Base-by-base conservation (phyloP, 2,329 filamentous ascomycete genomes). In the Penicillium fuscoglaucum region DNA sequence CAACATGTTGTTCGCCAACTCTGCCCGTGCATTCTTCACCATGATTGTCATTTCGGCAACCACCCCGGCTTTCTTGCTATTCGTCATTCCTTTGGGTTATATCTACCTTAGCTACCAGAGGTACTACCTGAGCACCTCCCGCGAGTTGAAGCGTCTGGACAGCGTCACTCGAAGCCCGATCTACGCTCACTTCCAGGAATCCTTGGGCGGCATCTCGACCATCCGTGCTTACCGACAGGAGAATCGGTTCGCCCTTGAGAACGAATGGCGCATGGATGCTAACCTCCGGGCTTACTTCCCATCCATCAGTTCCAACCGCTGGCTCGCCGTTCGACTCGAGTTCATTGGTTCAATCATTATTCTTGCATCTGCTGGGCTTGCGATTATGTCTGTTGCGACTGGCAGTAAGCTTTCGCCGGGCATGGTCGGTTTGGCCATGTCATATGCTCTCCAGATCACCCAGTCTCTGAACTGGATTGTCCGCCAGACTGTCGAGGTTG, bases 391-490 rank as follows among this genome's bases (percentile, higher is more conserved):
- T 5, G 91, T 98, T 52, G 83, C 88, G 28, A 87, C 79, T 65
- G 83, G 87, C 57, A 87, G 82, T 68, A 76, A 74, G 0, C 76
- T 96, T 40, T 85, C 83, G 24, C 79, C 87, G 8, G 95, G 95
- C 58, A 81, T 87, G 76, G 93, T 98, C 52, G 96, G 96, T 80
- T 81, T 99, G 70, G 87, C 90, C 63, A 96, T 99, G 92, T 96
- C 93, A 47, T 97, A 98, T 77, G 95, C 93, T 40, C 84, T 99
- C 63, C 91, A 97, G 79, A 98, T 99, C 71, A 99, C 95, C 1
- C 90, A 93, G 66, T 96, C 93, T 37, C 84, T 99, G 70, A 99
- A 98, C 80, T 99, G 95, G 95, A 97, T 99, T 70, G 95, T 99
- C 52, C 87, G 96, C 59, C 95, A 99, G 78, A 97, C 93, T 0